These are phyloP conservation scores for Rhodotorula sp. DNA, from an alignment of 1,284 basidiomycete genomes.

Conservation along the genomic window DNA sequence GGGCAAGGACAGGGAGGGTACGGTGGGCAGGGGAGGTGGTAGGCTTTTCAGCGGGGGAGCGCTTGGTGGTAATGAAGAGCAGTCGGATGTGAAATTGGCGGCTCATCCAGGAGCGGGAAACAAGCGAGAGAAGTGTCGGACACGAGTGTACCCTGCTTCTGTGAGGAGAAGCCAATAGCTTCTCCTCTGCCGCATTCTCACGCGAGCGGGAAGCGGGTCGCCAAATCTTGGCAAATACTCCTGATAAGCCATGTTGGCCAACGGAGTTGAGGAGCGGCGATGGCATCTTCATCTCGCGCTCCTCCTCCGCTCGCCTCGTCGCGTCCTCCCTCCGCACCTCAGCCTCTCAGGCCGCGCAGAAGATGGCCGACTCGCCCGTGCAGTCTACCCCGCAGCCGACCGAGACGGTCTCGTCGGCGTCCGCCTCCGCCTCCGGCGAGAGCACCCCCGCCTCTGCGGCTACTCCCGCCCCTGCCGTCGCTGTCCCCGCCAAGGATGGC, in stretches of 20 bases:
- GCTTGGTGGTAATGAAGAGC: too few relatives aligned
- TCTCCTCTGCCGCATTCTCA: too few relatives aligned
- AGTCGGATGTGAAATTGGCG: too few relatives aligned
- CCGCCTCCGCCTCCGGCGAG: neutral
- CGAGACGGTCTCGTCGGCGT: neutral
- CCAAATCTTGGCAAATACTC: too few relatives aligned
- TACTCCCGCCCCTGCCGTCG: neutral
- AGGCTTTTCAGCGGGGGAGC: neutral
- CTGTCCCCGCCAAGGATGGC: conserved; percentile 3
- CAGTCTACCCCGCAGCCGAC: conserved; percentile 1
- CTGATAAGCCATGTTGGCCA: too few relatives aligned
- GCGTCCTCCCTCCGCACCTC: neutral
- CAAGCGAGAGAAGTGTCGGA: too few relatives aligned
- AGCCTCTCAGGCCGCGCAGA: neutral
- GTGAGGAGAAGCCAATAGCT: too few relatives aligned
- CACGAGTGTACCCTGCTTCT: too few relatives aligned
- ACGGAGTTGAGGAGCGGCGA: neutral
- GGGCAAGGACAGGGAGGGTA: conserved; percentile 8
- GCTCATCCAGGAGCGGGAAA: too few relatives aligned
- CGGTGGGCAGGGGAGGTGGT: neutral
- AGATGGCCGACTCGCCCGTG: conserved; percentile 13
- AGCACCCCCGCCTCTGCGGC: neutral
- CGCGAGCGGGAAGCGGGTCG: too few relatives aligned
- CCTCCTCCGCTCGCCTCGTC: neutral
- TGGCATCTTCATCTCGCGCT: too few relatives aligned